A percentile compares a stretch with the other conserved stretches of the same genome.
Conservation (phyloP, 345 rosid species). For the Firmiana major region DNA sequence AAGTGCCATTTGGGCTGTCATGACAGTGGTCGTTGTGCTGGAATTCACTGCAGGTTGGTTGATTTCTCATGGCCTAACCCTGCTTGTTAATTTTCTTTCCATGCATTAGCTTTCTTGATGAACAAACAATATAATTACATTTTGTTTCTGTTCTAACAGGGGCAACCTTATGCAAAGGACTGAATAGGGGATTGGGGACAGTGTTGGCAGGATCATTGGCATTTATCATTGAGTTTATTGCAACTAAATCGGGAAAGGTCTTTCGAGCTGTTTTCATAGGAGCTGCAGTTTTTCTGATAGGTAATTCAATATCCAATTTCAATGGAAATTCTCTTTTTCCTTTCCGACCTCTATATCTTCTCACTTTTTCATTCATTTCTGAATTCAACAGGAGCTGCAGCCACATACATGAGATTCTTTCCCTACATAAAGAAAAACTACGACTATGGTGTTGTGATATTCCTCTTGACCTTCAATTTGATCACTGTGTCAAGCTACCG, state of each 20-base stretch:
- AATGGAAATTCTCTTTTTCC: neutral
- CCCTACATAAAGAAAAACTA: constrained; percentile 82
- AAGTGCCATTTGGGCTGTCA: constrained; percentile 33
- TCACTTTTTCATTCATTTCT: neutral
- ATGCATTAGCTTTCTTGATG: neutral
- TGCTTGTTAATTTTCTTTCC: neutral
- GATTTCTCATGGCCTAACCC: neutral
- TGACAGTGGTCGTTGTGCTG: neutral
- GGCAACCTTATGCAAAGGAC: neutral
- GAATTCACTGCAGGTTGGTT: constrained; percentile 34
- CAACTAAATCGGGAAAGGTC: neutral
- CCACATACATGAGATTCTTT: constrained; percentile 76
- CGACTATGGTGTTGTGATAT: constrained; percentile 85
- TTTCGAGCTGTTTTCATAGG: constrained; percentile 76
- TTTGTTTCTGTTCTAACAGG: neutral
- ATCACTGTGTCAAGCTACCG: constrained; percentile 84
- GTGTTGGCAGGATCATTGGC: neutral
- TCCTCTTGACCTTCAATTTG: constrained; percentile 76
- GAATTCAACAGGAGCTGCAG: constrained; percentile 48
- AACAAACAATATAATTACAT: neutral
- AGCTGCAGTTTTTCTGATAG: constrained; percentile 60
- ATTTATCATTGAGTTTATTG: neutral
- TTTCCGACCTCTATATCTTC: neutral
- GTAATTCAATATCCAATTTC: constrained; percentile 25
- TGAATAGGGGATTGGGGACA: neutral